These are phyloP conservation scores for Diaporthe nobilis DNA, from an alignment of 2,329 filamentous ascomycete species.

Conservation along the genomic window DNA sequence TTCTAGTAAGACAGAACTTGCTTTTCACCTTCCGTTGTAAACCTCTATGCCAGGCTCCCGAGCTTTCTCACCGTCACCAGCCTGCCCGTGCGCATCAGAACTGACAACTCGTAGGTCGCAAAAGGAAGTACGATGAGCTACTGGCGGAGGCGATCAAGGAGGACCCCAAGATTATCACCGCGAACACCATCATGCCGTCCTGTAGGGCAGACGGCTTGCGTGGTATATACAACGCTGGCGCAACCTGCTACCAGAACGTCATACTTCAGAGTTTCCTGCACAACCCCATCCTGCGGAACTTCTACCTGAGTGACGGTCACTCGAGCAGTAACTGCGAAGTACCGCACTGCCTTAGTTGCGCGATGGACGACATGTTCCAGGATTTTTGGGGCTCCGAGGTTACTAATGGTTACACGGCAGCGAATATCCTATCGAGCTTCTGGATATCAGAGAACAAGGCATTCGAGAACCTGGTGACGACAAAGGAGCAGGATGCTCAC, in stretches of 20 bases:
- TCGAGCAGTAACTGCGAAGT: conserved; percentile 79
- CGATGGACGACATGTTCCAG: conserved; percentile 81
- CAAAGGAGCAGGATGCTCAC: conserved; percentile 96
- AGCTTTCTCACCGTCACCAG: neutral
- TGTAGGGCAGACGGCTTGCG: conserved; percentile 90
- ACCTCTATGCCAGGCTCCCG: neutral
- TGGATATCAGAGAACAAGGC: conserved; percentile 87
- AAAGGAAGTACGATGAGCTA: conserved; percentile 82
- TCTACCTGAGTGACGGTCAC: conserved; percentile 93
- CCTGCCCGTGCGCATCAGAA: neutral
- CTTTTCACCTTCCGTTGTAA: neutral
- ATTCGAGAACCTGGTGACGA: conserved; percentile 84
- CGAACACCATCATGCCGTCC: conserved; percentile 83
- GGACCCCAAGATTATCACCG: conserved; percentile 81
- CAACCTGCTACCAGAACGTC: conserved; percentile 98
- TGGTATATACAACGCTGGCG: conserved; percentile 97
- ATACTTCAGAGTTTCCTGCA: conserved; percentile 94
- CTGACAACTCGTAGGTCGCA: conserved; percentile 66
- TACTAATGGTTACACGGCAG: conserved; percentile 90
- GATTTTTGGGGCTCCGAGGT: conserved; percentile 81
- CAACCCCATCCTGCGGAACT: conserved; percentile 92
- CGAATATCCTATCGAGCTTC: conserved; percentile 89
- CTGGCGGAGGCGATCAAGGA: conserved; percentile 76
- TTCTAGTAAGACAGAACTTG: conserved; percentile 63
- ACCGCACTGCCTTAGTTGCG: conserved; percentile 75